Percentiles rank a stretch among this genome's conserved stretches.
Conservation (phyloP, 208 protist genomes). For the Borovskyia barvae region DNA sequence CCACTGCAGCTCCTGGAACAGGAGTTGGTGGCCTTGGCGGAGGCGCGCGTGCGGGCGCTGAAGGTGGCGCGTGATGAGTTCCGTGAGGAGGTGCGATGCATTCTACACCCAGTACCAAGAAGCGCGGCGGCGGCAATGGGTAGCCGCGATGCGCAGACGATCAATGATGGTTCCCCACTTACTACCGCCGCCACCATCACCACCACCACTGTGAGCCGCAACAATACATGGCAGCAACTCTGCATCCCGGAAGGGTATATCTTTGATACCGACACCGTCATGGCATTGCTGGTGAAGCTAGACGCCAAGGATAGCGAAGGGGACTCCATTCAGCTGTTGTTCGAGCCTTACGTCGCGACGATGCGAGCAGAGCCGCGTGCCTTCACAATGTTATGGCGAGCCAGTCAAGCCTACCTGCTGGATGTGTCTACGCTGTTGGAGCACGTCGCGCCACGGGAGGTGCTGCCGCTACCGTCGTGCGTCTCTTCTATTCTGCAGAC, state of each 20-base stretch:
- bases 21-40: slow-evolving; percentile 32
- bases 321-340: slow-evolving; percentile 35
- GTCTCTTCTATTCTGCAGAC: slow-evolving; percentile 47
- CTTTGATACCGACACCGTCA: slow-evolving; percentile 27
- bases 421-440: slow-evolving; percentile 59
- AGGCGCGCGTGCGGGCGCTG: slow-evolving; percentile 20
- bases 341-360: slow-evolving; percentile 58
- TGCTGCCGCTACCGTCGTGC: slow-evolving; percentile 50
- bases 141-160: too few species aligned
- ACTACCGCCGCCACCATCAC: neutral
- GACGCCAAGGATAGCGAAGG: slow-evolving; percentile 28
- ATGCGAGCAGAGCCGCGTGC: slow-evolving; percentile 54
- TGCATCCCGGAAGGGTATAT: slow-evolving; percentile 26
- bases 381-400: slow-evolving; percentile 74
- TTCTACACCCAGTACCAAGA: slow-evolving; percentile 6
- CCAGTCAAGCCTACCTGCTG: slow-evolving; percentile 68
- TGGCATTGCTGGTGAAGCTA: slow-evolving; percentile 27
- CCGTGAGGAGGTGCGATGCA: slow-evolving; percentile 12
- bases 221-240: slow-evolving; percentile 18
- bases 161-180: neutral
- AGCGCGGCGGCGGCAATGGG: neutral
- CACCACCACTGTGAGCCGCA: neutral
- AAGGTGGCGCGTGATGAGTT: slow-evolving; percentile 20
- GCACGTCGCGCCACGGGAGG: slow-evolving; percentile 33
- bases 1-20: slow-evolving; percentile 32